phyloP scores from a whole-genome alignment of 768 basidiomycete species.

The Zangia roseola region DNA sequence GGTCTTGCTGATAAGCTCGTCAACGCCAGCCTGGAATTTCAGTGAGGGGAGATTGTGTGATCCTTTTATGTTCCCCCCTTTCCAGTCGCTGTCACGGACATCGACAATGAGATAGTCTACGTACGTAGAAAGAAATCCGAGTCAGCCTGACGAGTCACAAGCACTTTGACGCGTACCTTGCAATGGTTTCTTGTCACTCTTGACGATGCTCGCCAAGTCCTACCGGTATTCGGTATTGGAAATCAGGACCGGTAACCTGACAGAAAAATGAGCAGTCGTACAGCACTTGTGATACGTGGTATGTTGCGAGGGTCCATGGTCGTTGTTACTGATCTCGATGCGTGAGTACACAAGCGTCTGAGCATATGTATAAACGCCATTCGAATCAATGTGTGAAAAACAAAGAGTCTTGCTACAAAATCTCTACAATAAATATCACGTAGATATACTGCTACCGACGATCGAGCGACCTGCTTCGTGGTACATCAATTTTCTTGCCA shows the following conservation, averaged over 20 bases:
- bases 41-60: constrained; percentile 61
- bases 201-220: constrained; percentile 72
- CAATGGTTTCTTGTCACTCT: constrained; percentile 54
- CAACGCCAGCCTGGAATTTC: constrained; percentile 55
- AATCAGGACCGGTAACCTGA: constrained; percentile 3
- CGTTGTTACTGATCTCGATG: constrained; percentile 6
- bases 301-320: constrained; percentile 19
- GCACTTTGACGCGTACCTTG: constrained; percentile 31
- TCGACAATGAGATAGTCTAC: constrained; percentile 75
- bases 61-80: constrained; percentile 75
- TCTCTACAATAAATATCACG: constrained; percentile 7
- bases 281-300: constrained; percentile 19
- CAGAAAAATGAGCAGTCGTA: constrained; percentile 12
- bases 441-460: constrained; percentile 19
- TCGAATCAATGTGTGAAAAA: not conserved
- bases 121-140: not conserved
- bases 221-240: constrained; percentile 31
- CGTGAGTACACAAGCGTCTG: constrained; percentile 1
- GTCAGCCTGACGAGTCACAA: not conserved
- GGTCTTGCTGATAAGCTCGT: constrained; percentile 56
- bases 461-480: constrained; percentile 21
- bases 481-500: constrained; percentile 11
- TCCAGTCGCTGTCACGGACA: constrained; percentile 81
- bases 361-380: constrained; percentile 2
- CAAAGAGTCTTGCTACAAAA: constrained; percentile 10